Percentiles rank a stretch among this genome's conserved stretches.
Conservation (phyloP, 352 stramenopile genomes). For the Pythium graminicola region DNA sequence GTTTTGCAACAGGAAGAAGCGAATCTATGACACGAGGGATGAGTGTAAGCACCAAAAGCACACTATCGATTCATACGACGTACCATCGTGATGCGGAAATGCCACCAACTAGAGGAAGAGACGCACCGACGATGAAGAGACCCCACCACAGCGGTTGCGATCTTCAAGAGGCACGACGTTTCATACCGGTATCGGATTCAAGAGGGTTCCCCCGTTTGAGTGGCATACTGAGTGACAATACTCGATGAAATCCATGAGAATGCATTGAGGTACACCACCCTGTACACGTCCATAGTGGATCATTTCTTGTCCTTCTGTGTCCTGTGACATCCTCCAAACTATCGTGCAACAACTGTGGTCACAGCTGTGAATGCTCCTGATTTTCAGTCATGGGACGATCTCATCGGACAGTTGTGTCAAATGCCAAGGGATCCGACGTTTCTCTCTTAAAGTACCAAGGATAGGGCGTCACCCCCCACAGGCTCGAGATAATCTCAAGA, state of each 20-base stretch:
- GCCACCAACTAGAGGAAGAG: not conserved
- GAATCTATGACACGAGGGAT: constrained; percentile 57
- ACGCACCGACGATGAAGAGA: not conserved
- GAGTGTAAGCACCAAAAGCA: not conserved
- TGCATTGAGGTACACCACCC: no score
- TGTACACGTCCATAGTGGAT: not conserved
- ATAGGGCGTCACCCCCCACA: no score
- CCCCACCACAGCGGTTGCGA: constrained; percentile 11
- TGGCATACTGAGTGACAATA: not conserved
- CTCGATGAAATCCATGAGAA: no score
- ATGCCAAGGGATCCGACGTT: no score
- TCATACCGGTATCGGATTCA: not conserved
- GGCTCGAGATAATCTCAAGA: constrained; percentile 7
- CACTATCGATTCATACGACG: not conserved
- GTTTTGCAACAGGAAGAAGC: constrained; percentile 95
- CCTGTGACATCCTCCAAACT: no score
- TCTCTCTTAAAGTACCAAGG: no score
- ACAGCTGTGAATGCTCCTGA: no score
- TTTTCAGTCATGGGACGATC: no score
- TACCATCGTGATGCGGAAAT: not conserved
- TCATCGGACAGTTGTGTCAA: no score
- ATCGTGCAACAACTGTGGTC: no score
- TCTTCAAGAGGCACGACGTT: constrained; percentile 19
- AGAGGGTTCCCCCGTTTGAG: not conserved
- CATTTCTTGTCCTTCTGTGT: no score